Evolutionary conservation across 176 grass and related monocot genomes (phyloP), one percentile per base, ranked within the genome.

Genomic region (Avena eriantha): DNA sequence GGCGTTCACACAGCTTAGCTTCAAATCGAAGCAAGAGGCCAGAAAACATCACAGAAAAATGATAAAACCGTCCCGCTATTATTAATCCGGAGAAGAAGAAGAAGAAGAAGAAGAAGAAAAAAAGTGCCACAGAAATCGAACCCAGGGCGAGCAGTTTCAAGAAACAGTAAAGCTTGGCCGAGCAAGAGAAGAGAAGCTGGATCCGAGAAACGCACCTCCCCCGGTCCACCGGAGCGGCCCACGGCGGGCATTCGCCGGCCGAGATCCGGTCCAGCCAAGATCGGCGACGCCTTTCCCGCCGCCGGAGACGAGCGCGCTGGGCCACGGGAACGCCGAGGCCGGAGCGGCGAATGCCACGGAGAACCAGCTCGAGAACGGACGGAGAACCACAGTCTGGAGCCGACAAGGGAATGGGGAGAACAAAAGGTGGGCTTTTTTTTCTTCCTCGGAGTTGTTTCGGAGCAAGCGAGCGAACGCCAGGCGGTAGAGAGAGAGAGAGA

Each of bases 251-350:
- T 72, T 86, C 64, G 35, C 7, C 63, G 64, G 22, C 12, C 50
- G 65, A 72, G 84, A 86, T 86, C 84, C 65, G 18, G 76, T 86
- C 84, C 65, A 12, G 76, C 84, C 84, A 61, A 84, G 82, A 61
- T 79, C 49, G 61, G 4, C 10, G 31, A 23, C 1, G 66, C 47
- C 7, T 50, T 50, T 77, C 67, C 61, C 59, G 24, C 46, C 46
- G 72, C 51, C 16, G 36, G 36, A 39, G 36, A 7, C 51, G 17
- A 17, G 15, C 51, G 51, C 31, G n/a, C n/a, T 26, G 58, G 21
- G 21, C 35, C 51, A 5, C n/a, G 17, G 5, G 49, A 45, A 9
- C 3, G 0, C 5, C 68, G n/a, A 16, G 16, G 17, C n/a, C 21
- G 48, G 82, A 23, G 12, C 33, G 56, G 18, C 60, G 43, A 68